Conservation (phyloP, 306 rosid genomes). For the Cucurbita pepo region DNA sequence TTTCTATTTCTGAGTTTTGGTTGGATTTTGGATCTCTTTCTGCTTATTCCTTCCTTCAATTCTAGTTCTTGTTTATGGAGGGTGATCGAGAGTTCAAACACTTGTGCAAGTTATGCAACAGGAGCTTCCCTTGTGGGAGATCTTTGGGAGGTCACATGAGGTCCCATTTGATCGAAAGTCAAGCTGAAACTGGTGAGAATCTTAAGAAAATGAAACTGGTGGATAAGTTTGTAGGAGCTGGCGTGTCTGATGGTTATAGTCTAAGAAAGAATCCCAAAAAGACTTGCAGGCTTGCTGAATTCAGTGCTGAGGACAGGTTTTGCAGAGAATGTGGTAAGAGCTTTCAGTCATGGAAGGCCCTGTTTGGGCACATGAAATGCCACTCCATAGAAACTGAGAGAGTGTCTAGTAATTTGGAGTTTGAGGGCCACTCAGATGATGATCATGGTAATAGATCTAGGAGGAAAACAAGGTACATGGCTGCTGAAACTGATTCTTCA, state of each 20-base stretch:
- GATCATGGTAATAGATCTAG: conserved; percentile 45
- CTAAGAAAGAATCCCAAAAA: conserved; percentile 72
- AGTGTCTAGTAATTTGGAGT: conserved; percentile 17
- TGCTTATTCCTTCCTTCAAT: neutral
- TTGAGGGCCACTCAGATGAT: conserved; percentile 55
- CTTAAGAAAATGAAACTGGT: neutral
- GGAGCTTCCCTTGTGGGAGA: conserved; percentile 76
- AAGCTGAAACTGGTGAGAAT: conserved; percentile 24
- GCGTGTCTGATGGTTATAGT: conserved; percentile 32
- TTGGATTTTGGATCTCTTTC: neutral
- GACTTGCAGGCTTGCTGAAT: conserved; percentile 42
- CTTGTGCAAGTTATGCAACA: conserved; percentile 69
- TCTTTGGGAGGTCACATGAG: conserved; percentile 95
- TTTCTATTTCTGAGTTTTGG: neutral
- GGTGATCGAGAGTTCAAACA: conserved; percentile 41
- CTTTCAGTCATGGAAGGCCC: conserved; percentile 69
- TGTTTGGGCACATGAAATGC: conserved; percentile 78
- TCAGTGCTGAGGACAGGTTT: conserved; percentile 26
- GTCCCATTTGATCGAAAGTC: conserved; percentile 44
- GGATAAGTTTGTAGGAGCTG: conserved; percentile 16
- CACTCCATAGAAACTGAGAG: conserved; percentile 48
- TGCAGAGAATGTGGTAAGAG: conserved; percentile 78
- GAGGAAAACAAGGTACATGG: conserved; percentile 45
- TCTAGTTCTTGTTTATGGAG: conserved; percentile 26
- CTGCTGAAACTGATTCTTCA: conserved; percentile 27